phyloP scores from a whole-genome alignment of 257 asterid species.

The Solanum sejunctum region DNA sequence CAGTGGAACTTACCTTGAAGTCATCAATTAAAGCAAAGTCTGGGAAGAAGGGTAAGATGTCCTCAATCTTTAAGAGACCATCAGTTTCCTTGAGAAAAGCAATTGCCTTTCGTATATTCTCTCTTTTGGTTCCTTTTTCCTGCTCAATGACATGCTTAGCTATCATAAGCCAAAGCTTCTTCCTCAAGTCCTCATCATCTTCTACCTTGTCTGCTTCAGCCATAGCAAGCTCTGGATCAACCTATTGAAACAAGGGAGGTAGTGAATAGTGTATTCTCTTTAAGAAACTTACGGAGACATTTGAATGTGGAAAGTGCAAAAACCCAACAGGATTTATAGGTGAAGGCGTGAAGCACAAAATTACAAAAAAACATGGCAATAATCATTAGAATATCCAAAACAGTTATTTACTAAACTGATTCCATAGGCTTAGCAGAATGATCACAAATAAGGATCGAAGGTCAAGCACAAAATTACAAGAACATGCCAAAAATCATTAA shows the following conservation, averaged over 20 bases:
- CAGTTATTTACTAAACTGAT: not conserved
- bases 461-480: not conserved
- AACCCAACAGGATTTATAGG: not conserved
- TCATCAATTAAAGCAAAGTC: conserved; percentile 95
- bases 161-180: conserved; percentile 96
- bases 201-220: conserved; percentile 99
- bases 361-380: not conserved
- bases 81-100: conserved; percentile 98
- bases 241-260: conserved; percentile 25
- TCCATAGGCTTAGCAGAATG: not conserved
- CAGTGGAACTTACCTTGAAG: conserved; percentile 51
- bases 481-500: not conserved
- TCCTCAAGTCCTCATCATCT: conserved; percentile 94
- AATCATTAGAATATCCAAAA: not conserved
- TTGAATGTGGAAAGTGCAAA: not conserved
- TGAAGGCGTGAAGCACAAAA: not conserved
- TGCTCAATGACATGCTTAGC: conserved; percentile 94
- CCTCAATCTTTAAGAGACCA: conserved; percentile 94
- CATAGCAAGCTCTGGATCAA: conserved; percentile 97
- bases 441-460: not conserved
- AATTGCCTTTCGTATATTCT: conserved; percentile 91
- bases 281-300: not conserved
- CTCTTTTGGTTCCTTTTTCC: conserved; percentile 97
- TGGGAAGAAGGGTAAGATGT: conserved; percentile 90
- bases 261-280: not conserved